Conservation (phyloP, 192 early-diverging fungal genomes). For the Coemansia aciculifera region DNA sequence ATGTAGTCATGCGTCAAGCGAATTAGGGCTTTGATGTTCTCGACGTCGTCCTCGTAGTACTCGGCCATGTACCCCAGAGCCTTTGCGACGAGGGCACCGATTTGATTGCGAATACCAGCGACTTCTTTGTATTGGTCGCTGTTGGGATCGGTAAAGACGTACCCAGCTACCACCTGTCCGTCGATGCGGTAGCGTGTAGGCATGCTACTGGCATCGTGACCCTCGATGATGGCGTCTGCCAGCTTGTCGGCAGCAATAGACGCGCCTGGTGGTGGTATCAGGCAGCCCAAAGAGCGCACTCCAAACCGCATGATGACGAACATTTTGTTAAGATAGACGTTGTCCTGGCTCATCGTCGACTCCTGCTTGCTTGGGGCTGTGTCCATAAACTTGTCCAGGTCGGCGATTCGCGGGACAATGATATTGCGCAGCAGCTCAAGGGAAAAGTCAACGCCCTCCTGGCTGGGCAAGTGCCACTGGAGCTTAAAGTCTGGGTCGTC, state of each 20-base stretch:
- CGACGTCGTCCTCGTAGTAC: conserved; percentile 72
- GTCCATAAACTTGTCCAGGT: conserved; percentile 30
- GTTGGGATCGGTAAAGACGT: conserved; percentile 64
- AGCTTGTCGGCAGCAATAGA: conserved; percentile 13
- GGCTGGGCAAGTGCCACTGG: conserved; percentile 77
- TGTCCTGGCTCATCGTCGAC: conserved; percentile 25
- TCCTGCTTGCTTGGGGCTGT: conserved; percentile 2
- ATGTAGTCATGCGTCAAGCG: conserved; percentile 51
- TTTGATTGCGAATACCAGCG: conserved; percentile 55
- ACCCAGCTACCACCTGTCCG: conserved; percentile 60
- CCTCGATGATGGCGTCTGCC: conserved; percentile 20
- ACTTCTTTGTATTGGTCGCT: conserved; percentile 55
- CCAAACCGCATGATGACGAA: conserved; percentile 22
- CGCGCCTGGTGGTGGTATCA: conserved; percentile 31
- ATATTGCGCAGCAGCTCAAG: conserved; percentile 63
- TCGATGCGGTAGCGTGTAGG: conserved; percentile 33
- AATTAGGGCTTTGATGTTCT: conserved; percentile 68
- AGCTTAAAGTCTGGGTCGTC: conserved; percentile 54
- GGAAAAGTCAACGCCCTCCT: conserved; percentile 67
- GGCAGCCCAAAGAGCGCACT: conserved; percentile 27
- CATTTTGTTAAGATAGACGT: conserved; percentile 37
- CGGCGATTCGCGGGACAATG: conserved; percentile 41
- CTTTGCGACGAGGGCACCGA: conserved; percentile 58
- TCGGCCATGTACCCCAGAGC: conserved; percentile 47
- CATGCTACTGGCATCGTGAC: conserved; percentile 29